Evolutionary conservation across 106 monocot genomes (phyloP).

Genomic region (Dendrobium officinale): DNA sequence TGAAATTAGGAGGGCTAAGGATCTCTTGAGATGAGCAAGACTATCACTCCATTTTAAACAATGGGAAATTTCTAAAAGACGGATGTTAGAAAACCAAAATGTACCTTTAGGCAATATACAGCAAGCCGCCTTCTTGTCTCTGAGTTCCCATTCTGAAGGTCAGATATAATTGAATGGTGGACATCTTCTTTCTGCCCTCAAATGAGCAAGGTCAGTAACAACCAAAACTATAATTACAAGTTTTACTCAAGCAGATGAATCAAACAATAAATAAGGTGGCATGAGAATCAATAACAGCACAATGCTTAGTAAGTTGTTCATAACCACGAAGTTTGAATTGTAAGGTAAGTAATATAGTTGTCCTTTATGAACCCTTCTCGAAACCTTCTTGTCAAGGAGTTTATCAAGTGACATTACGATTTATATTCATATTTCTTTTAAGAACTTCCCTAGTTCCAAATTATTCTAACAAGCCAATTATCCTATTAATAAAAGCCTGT

Average conservation of each 20-base stretch:
- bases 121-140: slow-evolving; percentile 95
- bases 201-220: slow-evolving; percentile 11
- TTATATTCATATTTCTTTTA: neutral
- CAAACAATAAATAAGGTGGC: neutral
- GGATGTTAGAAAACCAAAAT: neutral
- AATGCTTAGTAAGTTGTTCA: neutral
- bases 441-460: neutral
- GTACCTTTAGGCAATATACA: slow-evolving; percentile 97
- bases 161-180: slow-evolving; percentile 99
- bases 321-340: neutral
- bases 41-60: neutral
- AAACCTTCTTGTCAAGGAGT: neutral
- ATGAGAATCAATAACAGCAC: neutral
- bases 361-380: neutral
- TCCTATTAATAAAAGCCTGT: neutral
- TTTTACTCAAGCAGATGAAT: neutral
- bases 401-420: neutral
- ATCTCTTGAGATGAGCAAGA: neutral
- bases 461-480: neutral
- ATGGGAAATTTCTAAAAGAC: neutral
- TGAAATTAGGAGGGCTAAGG: neutral
- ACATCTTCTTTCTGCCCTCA: slow-evolving; percentile 95
- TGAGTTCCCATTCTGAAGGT: slow-evolving; percentile 93
- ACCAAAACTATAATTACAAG: neutral
- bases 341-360: neutral